Evolutionary conservation across 1,139 yeast genomes (phyloP).

Genomic region (Scheffersomyces illinoinensis): DNA sequence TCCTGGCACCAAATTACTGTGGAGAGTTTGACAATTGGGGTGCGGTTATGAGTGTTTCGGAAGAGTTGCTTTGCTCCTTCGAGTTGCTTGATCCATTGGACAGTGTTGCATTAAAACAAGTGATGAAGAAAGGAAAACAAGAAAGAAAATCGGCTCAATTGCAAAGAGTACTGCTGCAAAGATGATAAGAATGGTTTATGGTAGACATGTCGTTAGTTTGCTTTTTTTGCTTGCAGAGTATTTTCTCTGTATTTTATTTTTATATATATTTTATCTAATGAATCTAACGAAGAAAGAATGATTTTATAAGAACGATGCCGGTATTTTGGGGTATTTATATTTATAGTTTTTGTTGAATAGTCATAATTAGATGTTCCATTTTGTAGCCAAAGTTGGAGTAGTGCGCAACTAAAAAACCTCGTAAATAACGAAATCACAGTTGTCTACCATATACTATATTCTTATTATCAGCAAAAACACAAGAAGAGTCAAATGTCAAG

Average conservation of each 20-base stretch:
- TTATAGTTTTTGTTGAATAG: neutral
- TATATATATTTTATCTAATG: neutral
- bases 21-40: slow-evolving; percentile 99
- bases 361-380: neutral
- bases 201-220: slow-evolving; percentile 2
- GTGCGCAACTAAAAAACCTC: neutral
- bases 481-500: neutral
- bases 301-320: neutral
- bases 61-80: slow-evolving; percentile 86
- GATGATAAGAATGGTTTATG: neutral
- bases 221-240: neutral
- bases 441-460: too few relatives aligned
- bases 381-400: neutral
- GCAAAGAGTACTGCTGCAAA: slow-evolving; percentile 16
- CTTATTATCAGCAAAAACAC: neutral
- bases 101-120: slow-evolving; percentile 88
- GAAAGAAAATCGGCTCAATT: slow-evolving; percentile 65
- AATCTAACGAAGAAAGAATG: slow-evolving; percentile 1
- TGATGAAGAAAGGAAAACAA: slow-evolving; percentile 83
- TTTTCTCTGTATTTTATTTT: slow-evolving; percentile 1
- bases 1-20: slow-evolving; percentile 95
- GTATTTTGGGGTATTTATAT: neutral
- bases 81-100: slow-evolving; percentile 93
- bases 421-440: neutral
- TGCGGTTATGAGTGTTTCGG: slow-evolving; percentile 96